These are phyloP conservation scores for Nemania diffusa DNA, from an alignment of 2,329 filamentous ascomycete species.

Conservation along the genomic window DNA sequence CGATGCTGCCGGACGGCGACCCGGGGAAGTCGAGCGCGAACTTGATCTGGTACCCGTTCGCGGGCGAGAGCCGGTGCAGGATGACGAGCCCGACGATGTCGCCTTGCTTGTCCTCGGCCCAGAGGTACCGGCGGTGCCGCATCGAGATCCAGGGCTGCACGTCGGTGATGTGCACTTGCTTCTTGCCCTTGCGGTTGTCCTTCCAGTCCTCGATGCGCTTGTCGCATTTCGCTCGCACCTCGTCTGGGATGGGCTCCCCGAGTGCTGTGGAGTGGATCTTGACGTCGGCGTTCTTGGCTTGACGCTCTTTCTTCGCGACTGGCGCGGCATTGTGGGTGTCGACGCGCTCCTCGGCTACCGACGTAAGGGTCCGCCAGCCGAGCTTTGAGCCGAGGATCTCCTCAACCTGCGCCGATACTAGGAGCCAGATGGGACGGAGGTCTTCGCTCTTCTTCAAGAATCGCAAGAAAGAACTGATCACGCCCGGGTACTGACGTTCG, in stretches of 20 bases:
- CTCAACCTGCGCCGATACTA: conserved; percentile 82
- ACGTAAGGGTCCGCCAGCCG: conserved; percentile 89
- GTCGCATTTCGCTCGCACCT: conserved; percentile 76
- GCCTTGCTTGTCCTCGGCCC: conserved; percentile 77
- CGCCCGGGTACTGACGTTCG: conserved; percentile 75
- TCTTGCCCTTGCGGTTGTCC: conserved; percentile 77
- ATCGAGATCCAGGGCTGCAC: conserved; percentile 88
- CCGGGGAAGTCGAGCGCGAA: conserved; percentile 94
- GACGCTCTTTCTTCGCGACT: conserved; percentile 81
- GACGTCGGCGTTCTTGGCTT: conserved; percentile 68
- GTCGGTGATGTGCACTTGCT: conserved; percentile 89
- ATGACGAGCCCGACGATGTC: conserved; percentile 82
- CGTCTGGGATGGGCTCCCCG: conserved; percentile 71
- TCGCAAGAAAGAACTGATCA: conserved; percentile 78
- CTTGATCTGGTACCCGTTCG: conserved; percentile 92
- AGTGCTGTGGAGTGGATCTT: conserved; percentile 78
- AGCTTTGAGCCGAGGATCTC: conserved; percentile 82
- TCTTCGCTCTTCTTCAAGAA: conserved; percentile 75
- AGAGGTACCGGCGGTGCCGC: conserved; percentile 86
- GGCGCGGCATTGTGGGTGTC: conserved; percentile 73
- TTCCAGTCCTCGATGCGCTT: conserved; percentile 83
- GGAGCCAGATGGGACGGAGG: conserved; percentile 87
- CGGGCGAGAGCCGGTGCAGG: conserved; percentile 81
- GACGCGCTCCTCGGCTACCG: conserved; percentile 88
- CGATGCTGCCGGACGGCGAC: conserved; percentile 86